Percentiles rank a stretch among this genome's conserved stretches.
Conservation (phyloP, 2,329 filamentous ascomycete species). For the Xylaria sp. region DNA sequence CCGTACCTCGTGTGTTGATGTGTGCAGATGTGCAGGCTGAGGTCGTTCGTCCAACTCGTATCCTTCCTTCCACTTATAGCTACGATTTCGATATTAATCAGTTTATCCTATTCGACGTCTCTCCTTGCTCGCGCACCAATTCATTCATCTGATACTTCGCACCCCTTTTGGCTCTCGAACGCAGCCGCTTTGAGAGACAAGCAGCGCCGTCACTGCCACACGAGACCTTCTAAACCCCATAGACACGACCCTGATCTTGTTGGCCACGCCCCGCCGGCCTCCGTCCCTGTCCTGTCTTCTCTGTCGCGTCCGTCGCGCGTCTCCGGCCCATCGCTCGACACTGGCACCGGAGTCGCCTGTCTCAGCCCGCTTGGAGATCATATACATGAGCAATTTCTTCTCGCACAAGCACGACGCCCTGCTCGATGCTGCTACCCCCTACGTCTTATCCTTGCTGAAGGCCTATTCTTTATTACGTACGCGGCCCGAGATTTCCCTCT, state of each 20-base stretch:
- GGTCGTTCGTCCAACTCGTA: constrained; percentile 20
- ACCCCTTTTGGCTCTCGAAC: not conserved
- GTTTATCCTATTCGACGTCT: not conserved
- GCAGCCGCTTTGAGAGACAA: not conserved
- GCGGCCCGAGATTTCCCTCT: not conserved
- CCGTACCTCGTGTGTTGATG: not conserved
- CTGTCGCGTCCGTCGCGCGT: not conserved
- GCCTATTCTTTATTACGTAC: not conserved
- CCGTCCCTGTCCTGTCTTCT: no score
- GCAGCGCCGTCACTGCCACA: not conserved
- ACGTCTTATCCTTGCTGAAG: not conserved
- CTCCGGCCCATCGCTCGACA: not conserved
- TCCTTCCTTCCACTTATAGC: constrained; percentile 3
- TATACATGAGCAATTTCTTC: constrained; percentile 9
- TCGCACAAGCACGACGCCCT: not conserved
- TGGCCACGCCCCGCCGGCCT: not conserved
- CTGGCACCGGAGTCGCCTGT: not conserved
- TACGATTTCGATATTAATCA: not conserved
- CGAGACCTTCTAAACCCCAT: not conserved
- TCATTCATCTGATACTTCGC: not conserved
- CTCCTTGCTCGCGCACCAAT: not conserved
- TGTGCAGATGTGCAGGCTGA: not conserved
- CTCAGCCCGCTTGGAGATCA: not conserved
- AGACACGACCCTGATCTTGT: constrained; percentile 8
- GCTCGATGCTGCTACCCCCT: constrained; percentile 17